Base-by-base conservation (phyloP, 495 filamentous ascomycete genomes). In the Aspergillus baeticus region DNA sequence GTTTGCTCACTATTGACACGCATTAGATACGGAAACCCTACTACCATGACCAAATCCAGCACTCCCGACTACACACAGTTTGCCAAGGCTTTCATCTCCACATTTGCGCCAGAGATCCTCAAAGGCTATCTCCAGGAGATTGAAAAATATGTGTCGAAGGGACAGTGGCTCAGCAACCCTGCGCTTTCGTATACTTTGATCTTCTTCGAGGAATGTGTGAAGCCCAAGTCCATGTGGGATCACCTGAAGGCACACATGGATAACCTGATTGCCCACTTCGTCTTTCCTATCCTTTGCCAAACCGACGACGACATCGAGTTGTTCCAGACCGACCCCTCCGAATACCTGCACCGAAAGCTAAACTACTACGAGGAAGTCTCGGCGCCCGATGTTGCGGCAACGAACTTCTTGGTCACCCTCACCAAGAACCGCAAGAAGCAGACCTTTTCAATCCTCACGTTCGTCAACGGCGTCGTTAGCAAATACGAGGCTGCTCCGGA, bases 361-460 rank as follows among this genome's bases (percentile, higher is more conserved):
- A 98, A 98, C 71, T 98, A 90, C 70, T 98, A 95, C 67, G 94
- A 98, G 74, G 94, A 98, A 65, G 90, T 96, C 13, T 93, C 95
- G 0, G 87, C 94, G 13, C 94, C 94, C 6, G 94, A 98, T 70
- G 91, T 98, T 53, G 92, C 95, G 4, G 94, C 95, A 3, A 96
- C 91, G 4, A 98, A 98, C 66, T 96, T 98, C 77, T 73, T 98
- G 58, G 89, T 96, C 54, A 90, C 91, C 20, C 81, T 98, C 47
- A 97, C 95, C 50, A 98, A 97, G 78, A 82, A 87, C 63, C 87
- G 94, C 61, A 89, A 93, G 75, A 96, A 97, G 76, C 90, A 96
- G 69, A 96, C 92, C 0, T 98, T 95, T 68, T 88, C 88, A 7
- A 88, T 98, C 29, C 82, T 98, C 45, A 88, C 87, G 21, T 98